Evolutionary conservation across 2,329 filamentous ascomycete genomes (phyloP).

Genomic region (Lecanicillium sp.): DNA sequence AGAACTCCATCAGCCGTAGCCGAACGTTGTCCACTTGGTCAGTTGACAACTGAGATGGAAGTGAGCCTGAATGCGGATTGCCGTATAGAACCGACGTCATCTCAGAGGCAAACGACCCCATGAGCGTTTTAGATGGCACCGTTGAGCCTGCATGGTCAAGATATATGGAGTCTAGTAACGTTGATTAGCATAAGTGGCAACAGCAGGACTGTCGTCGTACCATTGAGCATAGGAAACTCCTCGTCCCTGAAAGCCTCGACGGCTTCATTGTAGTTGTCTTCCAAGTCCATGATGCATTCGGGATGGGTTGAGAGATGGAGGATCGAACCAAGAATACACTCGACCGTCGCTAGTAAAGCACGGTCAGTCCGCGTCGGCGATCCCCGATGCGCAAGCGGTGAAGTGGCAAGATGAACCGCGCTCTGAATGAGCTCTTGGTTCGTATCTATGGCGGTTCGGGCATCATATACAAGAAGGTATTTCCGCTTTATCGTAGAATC

Average conservation of each 20-base stretch:
- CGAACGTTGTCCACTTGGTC: slow-evolving; percentile 70
- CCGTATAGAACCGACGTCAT: slow-evolving; percentile 76
- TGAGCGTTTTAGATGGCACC: slow-evolving; percentile 69
- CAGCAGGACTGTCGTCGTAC: slow-evolving; percentile 32
- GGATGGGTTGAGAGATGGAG: not conserved
- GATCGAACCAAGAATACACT: no score
- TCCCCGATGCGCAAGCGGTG: no score
- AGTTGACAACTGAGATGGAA: slow-evolving; percentile 71
- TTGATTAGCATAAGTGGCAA: not conserved
- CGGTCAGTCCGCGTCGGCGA: slow-evolving; percentile 4
- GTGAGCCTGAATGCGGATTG: slow-evolving; percentile 85
- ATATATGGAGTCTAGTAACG: slow-evolving; percentile 61
- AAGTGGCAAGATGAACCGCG: no score
- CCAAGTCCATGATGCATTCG: slow-evolving; percentile 16
- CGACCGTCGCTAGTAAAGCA: no score
- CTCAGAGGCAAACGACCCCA: slow-evolving; percentile 73
- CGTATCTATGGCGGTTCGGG: no score
- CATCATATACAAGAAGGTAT: no score
- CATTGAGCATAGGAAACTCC: slow-evolving; percentile 66
- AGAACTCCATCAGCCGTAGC: slow-evolving; percentile 64
- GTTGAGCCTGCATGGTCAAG: slow-evolving; percentile 97
- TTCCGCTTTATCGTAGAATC: no score
- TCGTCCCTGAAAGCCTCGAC: slow-evolving; percentile 52
- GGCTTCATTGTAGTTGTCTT: slow-evolving; percentile 46
- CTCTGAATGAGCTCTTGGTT: no score